Base-by-base conservation (phyloP, 371 early-diverging fungal species). In the Mortierella sp. region DNA sequence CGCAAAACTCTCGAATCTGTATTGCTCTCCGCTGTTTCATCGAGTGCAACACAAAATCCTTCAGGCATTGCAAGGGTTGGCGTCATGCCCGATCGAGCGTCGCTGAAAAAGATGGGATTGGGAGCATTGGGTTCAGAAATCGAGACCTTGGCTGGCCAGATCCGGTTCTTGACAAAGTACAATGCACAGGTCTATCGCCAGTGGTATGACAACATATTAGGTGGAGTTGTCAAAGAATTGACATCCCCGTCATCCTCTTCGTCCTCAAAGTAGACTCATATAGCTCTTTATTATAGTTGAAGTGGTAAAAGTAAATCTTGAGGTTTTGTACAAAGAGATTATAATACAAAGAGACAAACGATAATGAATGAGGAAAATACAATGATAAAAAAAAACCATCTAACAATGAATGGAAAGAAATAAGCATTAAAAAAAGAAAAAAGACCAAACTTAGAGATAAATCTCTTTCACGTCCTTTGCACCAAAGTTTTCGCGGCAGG, bases 401-500 rank as follows among this genome's bases (percentile, higher is more conserved):
- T 22, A 23, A 15, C 32, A 37, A 57, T 22, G 45, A 37, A 57
- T 22, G 45, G 26, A 32, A 31, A 32, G 8, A 28, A 17, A 7
- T 15, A 15, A 57, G 8, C 19, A 57, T 32, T 7, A 34, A 57
- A 54, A 28, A 28, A 28, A 28, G 26, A 26, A 51, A 28, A 26
- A 13, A 8, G 23, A 51, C 12, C n/a, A 53, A 32, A 1, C 57
- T 69, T 91, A 98, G 72, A 97, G 82, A 71, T 91, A 99, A 56
- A 99, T 91, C 76, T 92, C 93, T 68, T 90, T 90, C 26, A 99
- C 93, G 84, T 99, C 99, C 60, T 91, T 93, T 29, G 90, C 86
- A 12, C 96, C 94, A 90, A 99, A 99, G 23, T 93, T 86, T 71
- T 94, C 93, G 54, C 93, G 94, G 84, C 99, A 99, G 12, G 90